Evolutionary conservation across 1,284 basidiomycete genomes (phyloP), one percentile per base, ranked within the genome.

Genomic region (Apiotrichum porosum): DNA sequence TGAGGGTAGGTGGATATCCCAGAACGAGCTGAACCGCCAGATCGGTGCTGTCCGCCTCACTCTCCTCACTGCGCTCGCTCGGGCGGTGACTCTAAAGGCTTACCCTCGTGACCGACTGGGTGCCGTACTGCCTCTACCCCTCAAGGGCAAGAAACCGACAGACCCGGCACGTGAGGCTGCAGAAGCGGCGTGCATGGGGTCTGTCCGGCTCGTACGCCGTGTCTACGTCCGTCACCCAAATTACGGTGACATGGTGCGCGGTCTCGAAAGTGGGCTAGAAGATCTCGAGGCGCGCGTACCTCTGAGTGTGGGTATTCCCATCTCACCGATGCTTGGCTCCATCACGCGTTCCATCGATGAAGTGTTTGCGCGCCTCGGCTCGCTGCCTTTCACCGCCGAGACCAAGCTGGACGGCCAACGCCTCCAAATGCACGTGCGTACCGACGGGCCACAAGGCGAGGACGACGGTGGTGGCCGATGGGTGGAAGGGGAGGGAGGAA

Each of bases 181-280:
- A 13, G 64, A 76, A 37, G 65, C 62, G 4, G 76, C 75, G 33
- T 83, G 81, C 61, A 53, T 73, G 5, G 66, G 67, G 32, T 84
- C 86, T 2, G 84, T 86, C 62, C 77, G 75, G 6, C 60, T 88
- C 19, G 70, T 95, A 10, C 81, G 84, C 61, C 81, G 80, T 56
- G 83, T 88, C 1, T 93, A 86, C 63, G 88, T 88, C 13, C 82
- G 86, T 48, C 91, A 93, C 76, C 92, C 92, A 14, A 87, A 89
- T 65, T 92, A 90, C 65, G 83, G 83, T 41, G 79, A 90, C 60
- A 84, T 97, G 32, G 77, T 86, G 6, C 70, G 74, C 3, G 87
- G 83, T 13, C 69, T 89, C 26, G 73, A 85, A n/a, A 69, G 79
- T 22, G 86, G 85, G 2, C 72, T 89, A 14, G 78, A 81, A 30